Evolutionary conservation across 1,284 basidiomycete genomes (phyloP).

Genomic region (Ustilago bromivora): DNA sequence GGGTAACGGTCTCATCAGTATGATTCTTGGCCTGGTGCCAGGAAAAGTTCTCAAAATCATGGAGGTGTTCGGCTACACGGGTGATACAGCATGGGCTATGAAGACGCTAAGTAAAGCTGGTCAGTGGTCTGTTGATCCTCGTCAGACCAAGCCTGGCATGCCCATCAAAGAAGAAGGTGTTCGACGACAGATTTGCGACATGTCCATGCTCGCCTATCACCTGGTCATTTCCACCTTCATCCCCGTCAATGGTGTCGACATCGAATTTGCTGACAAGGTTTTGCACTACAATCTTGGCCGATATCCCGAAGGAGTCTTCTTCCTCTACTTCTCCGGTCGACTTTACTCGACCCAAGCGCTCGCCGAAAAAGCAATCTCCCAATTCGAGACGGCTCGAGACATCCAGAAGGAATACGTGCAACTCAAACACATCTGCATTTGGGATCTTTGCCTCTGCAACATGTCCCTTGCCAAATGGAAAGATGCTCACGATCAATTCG

Average conservation of each 20-base stretch:
- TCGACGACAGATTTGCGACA: constrained; percentile 63
- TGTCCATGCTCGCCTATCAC: constrained; percentile 67
- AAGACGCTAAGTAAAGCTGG: constrained; percentile 61
- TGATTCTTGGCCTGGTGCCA: constrained; percentile 67
- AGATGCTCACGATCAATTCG: constrained; percentile 57
- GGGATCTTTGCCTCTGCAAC: constrained; percentile 67
- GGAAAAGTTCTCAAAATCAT: constrained; percentile 68
- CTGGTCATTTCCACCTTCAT: constrained; percentile 68
- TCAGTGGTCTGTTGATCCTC: constrained; percentile 52
- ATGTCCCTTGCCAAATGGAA: constrained; percentile 64
- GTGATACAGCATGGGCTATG: constrained; percentile 60
- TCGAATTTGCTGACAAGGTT: constrained; percentile 67
- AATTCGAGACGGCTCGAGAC: constrained; percentile 64
- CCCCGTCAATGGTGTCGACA: constrained; percentile 67
- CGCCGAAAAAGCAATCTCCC: constrained; percentile 59
- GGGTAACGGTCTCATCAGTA: constrained; percentile 67
- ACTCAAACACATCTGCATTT: constrained; percentile 68
- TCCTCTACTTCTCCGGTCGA: constrained; percentile 69
- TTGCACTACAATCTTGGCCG: constrained; percentile 66
- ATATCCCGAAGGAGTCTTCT: constrained; percentile 68
- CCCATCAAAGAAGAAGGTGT: constrained; percentile 52
- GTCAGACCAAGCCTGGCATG: constrained; percentile 48
- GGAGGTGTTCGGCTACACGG: constrained; percentile 69
- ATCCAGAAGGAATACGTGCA: constrained; percentile 68
- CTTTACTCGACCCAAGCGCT: constrained; percentile 67